Base-by-base conservation (phyloP, 768 basidiomycete species). In the Pleurotus cornucopiae region DNA sequence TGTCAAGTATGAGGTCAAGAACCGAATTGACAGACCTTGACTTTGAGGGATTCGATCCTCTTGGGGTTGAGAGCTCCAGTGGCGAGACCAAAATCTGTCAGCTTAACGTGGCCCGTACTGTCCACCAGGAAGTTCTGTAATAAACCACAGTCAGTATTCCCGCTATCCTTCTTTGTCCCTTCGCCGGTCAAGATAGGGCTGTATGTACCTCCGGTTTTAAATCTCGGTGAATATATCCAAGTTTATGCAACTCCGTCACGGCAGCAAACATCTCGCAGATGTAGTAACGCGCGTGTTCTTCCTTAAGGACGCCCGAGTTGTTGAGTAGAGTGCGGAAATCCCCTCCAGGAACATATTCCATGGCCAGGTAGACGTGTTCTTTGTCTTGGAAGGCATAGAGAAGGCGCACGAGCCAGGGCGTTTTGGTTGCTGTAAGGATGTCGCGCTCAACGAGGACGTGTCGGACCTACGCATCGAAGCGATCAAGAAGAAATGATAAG, bases 311-410 rank as follows among this genome's bases (percentile, higher is more conserved):
- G 26, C 97, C 97, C 0, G 95, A 94, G 68, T 98, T 99, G 73
- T 98, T 99, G 39, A 99, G 80, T 39, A 99, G 81, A 0, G 97
- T 99, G 14, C 97, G 84, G 76, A 99, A 99, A 68, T 99, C 97
- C 48, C 97, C 97, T 18, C 97, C 97, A 0, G 95, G 94, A 14
- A 98, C 95, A 67, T 97, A 98, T 77, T 98, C 95, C 96, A 98
- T 98, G 1, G 96, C 96, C 46, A 98, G 88, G 67, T 95, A 98
- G 14, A 98, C 94, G 63, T 90, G 79, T 55, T 89, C 79, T 0
- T 84, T 76, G 65, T 99, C 96, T 71, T 99, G 97, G 73, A 99
- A 99, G 2, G 97, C 97, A 66, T 99, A 99, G 3, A 99, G 75
- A 6, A 99, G 76, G 21, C 88, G 79, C 46, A 98, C 97, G 57